Percentiles rank a stretch among this genome's conserved stretches.
Evolutionary conservation across 108 stramenopile species (phyloP).

Genomic region (Fistulifera pelliculosa): DNA sequence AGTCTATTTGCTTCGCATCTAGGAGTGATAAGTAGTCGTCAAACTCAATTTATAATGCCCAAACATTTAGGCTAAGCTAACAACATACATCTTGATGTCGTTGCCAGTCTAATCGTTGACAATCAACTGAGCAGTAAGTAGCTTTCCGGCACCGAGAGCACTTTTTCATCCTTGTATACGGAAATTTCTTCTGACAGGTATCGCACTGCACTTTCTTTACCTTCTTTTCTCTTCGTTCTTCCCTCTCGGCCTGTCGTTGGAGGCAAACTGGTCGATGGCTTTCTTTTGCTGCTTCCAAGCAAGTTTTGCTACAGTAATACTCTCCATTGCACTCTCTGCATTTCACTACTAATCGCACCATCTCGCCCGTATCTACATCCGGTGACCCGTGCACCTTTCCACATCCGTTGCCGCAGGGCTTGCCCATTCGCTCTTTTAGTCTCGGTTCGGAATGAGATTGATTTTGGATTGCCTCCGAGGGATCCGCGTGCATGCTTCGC

Average conservation of each 20-base stretch:
- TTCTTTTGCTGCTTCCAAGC: constrained; percentile 18
- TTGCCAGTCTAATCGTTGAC: constrained; percentile 37
- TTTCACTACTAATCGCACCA: constrained; percentile 25
- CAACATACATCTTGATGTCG: constrained; percentile 15
- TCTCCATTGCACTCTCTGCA: constrained; percentile 29
- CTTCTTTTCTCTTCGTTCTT: constrained; percentile 25
- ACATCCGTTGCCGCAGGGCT: constrained; percentile 27
- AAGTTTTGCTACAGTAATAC: constrained; percentile 29
- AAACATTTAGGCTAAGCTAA: too few species aligned
- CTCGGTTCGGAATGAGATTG: constrained; percentile 10
- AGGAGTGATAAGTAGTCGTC: too few species aligned
- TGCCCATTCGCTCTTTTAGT: constrained; percentile 16
- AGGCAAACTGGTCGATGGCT: constrained; percentile 13
- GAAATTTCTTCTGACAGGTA: constrained; percentile 23
- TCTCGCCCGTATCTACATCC: constrained; percentile 22
- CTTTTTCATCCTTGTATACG: constrained; percentile 41
- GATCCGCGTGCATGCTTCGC: constrained; percentile 33
- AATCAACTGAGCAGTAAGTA: constrained; percentile 38
- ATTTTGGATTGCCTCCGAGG: constrained; percentile 10
- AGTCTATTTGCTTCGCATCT: too few species aligned
- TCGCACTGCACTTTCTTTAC: constrained; percentile 29
- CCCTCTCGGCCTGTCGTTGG: constrained; percentile 17
- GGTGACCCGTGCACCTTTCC: constrained; percentile 23
- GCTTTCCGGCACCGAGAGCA: constrained; percentile 34
- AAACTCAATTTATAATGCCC: too few species aligned